Base-by-base conservation (phyloP, 352 stramenopile species). In the Phytophthora kernoviae region DNA sequence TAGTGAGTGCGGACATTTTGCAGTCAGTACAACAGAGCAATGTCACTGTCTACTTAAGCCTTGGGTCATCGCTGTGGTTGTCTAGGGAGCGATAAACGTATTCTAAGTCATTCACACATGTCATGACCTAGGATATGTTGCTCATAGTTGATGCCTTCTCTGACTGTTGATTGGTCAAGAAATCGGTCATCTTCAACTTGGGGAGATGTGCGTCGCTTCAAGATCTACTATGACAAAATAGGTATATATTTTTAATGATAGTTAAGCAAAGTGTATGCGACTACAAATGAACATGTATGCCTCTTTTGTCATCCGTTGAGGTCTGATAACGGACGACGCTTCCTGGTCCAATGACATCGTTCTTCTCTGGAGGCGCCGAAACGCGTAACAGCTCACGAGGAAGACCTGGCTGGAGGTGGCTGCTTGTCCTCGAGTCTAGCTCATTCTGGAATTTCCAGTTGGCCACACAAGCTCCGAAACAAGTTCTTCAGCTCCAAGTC, bases 391-490 rank as follows among this genome's bases (percentile, higher is more conserved):
- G 14, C 33, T 30, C 33, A n/a, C 33, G 14, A 2, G 14, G 3
- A 12, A 8, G 33, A 18, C 22, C 32, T 26, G 12, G 22, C 26
- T 21, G 27, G 20, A 21, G 9, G 18, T 15, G 36, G n/a, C 33
- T 39, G 33, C 33, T 12, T 39, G 33, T 8, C 4, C 11, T 12
- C n/a, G n/a, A n/a, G 33, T 5, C 8, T 4, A 6, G 4, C 39
- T 65, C 64, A 73, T 65, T 73, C 43, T 21, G 32, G 7, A 54
- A 65, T 61, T 65, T 49, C 18, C 46, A 34, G 37, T 41, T 37
- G 24, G 9, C 52, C 62, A 39, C 43, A 45, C 45, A 64, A 54
- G 47, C 47, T 26, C 34, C 32, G 33, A 52, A 37, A 27, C n/a
- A 44, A 70, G 30, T 17, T 33, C 56, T 57, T 20, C 24, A 30